A percentile compares a stretch with the other conserved stretches of the same genome.
Conservation (phyloP, 352 stramenopile species). For the Phytopythium vexans region DNA sequence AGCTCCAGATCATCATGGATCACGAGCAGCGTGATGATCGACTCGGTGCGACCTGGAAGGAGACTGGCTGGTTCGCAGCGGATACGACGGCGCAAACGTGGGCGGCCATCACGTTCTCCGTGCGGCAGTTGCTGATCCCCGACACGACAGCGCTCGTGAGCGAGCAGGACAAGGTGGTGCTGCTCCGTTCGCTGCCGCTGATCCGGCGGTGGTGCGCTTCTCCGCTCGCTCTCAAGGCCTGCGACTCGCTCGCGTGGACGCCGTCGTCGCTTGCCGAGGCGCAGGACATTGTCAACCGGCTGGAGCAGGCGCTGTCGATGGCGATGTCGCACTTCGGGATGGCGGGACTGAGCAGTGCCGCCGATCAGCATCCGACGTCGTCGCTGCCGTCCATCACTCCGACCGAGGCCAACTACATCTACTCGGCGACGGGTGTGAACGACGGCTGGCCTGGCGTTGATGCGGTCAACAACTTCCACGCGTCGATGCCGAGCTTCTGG, state of each 20-base stretch:
- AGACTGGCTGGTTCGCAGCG: constrained; percentile 32
- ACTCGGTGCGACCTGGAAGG: constrained; percentile 24
- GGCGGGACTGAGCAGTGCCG: background rate
- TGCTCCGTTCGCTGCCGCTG: constrained; percentile 41
- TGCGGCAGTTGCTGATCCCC: constrained; percentile 46
- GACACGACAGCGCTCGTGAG: constrained; percentile 28
- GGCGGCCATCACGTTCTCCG: constrained; percentile 54
- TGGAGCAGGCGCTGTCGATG: constrained; percentile 48
- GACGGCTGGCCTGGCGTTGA: constrained; percentile 11
- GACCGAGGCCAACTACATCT: constrained; percentile 34
- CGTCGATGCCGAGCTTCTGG: constrained; percentile 25
- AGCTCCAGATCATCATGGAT: constrained; percentile 39
- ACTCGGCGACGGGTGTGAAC: constrained; percentile 20
- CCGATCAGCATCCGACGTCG: constrained; percentile 14
- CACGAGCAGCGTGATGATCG: constrained; percentile 32
- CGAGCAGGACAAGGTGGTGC: constrained; percentile 46
- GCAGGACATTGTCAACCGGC: constrained; percentile 44
- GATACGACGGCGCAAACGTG: constrained; percentile 43
- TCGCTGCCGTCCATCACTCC: constrained; percentile 30
- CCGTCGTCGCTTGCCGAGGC: constrained; percentile 49
- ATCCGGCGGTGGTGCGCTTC: constrained; percentile 56
- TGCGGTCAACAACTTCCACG: constrained; percentile 5
- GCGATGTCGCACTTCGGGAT: background rate
- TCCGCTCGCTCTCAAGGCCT: constrained; percentile 26
- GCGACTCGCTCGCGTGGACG: constrained; percentile 36